Percentiles rank a stretch among this genome's conserved stretches.
These are phyloP conservation scores for Logfia minima DNA, from an alignment of 129 eudicot genomes.

Conservation along the genomic window DNA sequence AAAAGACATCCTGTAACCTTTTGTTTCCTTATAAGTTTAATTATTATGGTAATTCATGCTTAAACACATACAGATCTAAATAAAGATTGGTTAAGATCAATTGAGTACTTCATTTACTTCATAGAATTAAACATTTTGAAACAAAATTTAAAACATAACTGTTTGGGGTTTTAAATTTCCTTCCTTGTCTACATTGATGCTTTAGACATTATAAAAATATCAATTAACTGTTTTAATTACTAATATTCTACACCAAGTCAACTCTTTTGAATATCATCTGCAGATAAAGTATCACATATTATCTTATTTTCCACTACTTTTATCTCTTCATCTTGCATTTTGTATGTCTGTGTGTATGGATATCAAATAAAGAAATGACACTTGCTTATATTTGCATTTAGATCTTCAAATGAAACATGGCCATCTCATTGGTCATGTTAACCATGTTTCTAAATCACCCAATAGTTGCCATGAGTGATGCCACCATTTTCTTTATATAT, in stretches of 20 bases:
- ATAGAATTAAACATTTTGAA: too few relatives aligned
- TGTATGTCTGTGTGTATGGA: not conserved
- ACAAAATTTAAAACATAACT: too few relatives aligned
- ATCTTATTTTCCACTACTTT: constrained; percentile 2
- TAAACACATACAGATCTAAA: too few relatives aligned
- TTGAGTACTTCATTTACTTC: too few relatives aligned
- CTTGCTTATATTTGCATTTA: constrained; percentile 16
- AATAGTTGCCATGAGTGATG: constrained; percentile 27
- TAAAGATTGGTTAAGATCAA: too few relatives aligned
- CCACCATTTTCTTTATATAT: constrained; percentile 32
- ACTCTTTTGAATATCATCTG: not conserved
- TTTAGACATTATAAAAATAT: too few relatives aligned
- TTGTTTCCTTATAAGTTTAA: too few relatives aligned
- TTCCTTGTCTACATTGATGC: too few relatives aligned
- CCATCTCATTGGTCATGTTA: constrained; percentile 33
- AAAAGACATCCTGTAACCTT: too few relatives aligned
- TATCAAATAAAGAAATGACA: not conserved
- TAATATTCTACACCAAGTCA: not conserved
- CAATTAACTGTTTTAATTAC: not conserved
- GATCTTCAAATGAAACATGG: constrained; percentile 35
- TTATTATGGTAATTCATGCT: too few relatives aligned
- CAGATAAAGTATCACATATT: constrained; percentile 1
- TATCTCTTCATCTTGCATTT: not conserved
- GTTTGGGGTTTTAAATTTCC: too few relatives aligned
- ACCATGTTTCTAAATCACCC: constrained; percentile 22